Percentiles rank a stretch among this genome's conserved stretches.
Evolutionary conservation across 1,284 basidiomycete genomes (phyloP).

Genomic region (Ustilago xerochloae): DNA sequence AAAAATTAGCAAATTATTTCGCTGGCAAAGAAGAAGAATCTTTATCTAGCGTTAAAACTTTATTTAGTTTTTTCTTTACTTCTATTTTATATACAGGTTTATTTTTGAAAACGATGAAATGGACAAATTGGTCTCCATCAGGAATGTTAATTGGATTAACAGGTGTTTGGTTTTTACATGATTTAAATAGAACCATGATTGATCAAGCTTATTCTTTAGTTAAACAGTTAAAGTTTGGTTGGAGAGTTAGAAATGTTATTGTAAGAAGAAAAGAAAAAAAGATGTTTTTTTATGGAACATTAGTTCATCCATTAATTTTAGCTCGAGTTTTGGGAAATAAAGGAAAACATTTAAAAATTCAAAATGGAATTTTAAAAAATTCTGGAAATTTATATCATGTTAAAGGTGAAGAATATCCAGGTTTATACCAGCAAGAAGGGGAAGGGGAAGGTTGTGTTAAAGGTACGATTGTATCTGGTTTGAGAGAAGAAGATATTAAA

Average conservation of each 20-base stretch:
- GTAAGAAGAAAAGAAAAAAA: neutral
- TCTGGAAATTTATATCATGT: slow-evolving; percentile 43
- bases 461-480: slow-evolving; percentile 45
- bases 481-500: slow-evolving; percentile 33
- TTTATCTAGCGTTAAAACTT: slow-evolving; percentile 36
- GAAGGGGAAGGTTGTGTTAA: slow-evolving; percentile 16
- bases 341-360: slow-evolving; percentile 30
- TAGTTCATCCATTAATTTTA: slow-evolving; percentile 54
- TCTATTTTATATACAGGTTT: slow-evolving; percentile 15
- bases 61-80: slow-evolving; percentile 35
- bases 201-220: slow-evolving; percentile 28
- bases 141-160: slow-evolving; percentile 34
- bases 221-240: slow-evolving; percentile 30
- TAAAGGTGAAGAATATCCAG: slow-evolving; percentile 49
- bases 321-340: slow-evolving; percentile 41
- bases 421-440: slow-evolving; percentile 27
- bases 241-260: slow-evolving; percentile 11
- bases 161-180: slow-evolving; percentile 29
- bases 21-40: slow-evolving; percentile 42
- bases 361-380: slow-evolving; percentile 38
- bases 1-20: slow-evolving; percentile 31
- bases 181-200: slow-evolving; percentile 22
- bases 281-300: slow-evolving; percentile 58
- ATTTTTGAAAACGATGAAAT: slow-evolving; percentile 29
- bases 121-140: slow-evolving; percentile 25